Evolutionary conservation across 768 basidiomycete genomes (phyloP), one percentile per base, ranked within the genome.

Genomic region (Naganishia antarctica): DNA sequence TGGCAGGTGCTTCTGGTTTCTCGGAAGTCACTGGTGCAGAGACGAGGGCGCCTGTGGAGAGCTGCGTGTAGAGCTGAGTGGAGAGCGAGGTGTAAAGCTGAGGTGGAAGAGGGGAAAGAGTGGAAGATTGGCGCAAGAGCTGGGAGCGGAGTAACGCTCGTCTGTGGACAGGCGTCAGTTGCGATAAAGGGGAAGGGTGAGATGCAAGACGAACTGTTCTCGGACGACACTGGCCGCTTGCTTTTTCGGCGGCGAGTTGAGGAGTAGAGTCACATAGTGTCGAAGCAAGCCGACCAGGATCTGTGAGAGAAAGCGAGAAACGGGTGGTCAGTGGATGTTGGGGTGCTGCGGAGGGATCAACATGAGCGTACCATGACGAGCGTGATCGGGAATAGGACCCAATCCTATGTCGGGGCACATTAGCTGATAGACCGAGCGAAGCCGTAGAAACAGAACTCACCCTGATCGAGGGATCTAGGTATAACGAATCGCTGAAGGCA

Each of bases 401-500:
- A 79, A 61, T 79, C 76, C 78, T 78, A 60, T 11, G 15, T 13
- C 7, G 44, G 9, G 12, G 29, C 46, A 66, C 57, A 9, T 37
- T 15, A 44, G 25, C 26, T 7, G 43, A 15, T 16, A 23, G 41
- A 15, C 47, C 61, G 25, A 18, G 31, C n/a, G 13, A 16, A 16
- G n/a, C 58, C 32, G 34, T 60, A 86, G 87, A 90, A 74, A 89
- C 29, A 21, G 53, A 51, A 62, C 77, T 60, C 40, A 77, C 91
- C 70, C 92, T 85, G 77, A 97, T 97, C 79, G 92, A 90, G 45
- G 92, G 93, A 80, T 97, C 92, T 50, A 97, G 86, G 79, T 91
- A 87, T 29, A 87, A 75, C 23, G 84, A 83, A 29, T 76, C 73
- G 60, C 77, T 78, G 41, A 16, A 4, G 21, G 26, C 21, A 5